Conservation (phyloP, 2,329 filamentous ascomycete species). For the Penicillium sp. region DNA sequence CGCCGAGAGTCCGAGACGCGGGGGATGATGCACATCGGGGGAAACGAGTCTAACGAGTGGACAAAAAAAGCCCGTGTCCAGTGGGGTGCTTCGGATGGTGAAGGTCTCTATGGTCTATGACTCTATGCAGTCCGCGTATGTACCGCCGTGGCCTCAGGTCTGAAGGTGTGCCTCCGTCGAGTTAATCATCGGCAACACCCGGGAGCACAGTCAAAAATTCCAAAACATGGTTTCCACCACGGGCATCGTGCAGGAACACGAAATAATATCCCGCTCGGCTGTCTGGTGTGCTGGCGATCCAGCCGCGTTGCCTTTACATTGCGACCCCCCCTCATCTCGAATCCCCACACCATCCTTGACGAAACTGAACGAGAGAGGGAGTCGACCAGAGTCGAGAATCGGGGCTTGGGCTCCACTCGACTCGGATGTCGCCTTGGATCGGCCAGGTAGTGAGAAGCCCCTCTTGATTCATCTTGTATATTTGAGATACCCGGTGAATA, state of each 20-base stretch:
- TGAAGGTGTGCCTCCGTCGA: not conserved
- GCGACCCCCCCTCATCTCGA: not conserved
- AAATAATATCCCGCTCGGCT: slow-evolving; percentile 6
- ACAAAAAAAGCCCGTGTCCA: not conserved
- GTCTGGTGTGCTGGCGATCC: slow-evolving; percentile 7
- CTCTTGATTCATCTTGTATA: too few relatives aligned
- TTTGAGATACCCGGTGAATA: not conserved
- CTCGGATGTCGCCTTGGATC: not conserved
- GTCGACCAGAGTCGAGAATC: not conserved
- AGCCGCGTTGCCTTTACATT: not conserved
- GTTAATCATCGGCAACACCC: slow-evolving; percentile 9
- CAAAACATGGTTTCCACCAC: slow-evolving; percentile 4
- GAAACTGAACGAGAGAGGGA: not conserved
- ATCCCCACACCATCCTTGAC: slow-evolving; percentile 11
- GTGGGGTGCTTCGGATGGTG: not conserved
- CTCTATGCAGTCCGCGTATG: too few relatives aligned
- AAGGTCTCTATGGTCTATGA: not conserved
- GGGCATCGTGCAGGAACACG: not conserved
- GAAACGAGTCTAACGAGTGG: not conserved
- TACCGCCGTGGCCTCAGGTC: not conserved
- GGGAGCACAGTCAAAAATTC: slow-evolving; percentile 10
- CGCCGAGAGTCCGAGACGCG: not conserved
- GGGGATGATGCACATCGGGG: slow-evolving; percentile 1
- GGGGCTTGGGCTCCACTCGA: slow-evolving; percentile 4
- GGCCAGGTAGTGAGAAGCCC: not conserved